These are phyloP conservation scores for Leishmania braziliensis DNA, from an alignment of 208 protist genomes.

Conservation along the genomic window DNA sequence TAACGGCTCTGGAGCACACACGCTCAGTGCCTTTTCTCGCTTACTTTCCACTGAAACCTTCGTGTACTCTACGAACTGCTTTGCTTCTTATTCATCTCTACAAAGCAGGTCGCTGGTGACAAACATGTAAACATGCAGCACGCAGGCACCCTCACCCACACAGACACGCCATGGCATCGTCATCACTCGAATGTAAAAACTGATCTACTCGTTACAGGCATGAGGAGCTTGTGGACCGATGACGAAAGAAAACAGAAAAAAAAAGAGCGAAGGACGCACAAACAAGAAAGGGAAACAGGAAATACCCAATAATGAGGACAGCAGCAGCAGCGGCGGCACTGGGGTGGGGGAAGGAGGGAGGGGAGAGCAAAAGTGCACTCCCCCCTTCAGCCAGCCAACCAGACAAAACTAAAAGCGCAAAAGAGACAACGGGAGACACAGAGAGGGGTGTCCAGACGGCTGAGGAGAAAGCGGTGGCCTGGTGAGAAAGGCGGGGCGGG, in stretches of 20 bases:
- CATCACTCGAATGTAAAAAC: not conserved
- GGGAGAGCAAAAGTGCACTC: not conserved
- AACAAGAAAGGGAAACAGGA: not conserved
- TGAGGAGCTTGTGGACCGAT: not conserved
- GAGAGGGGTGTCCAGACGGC: not conserved
- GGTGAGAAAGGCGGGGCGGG: not conserved
- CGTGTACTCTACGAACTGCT: not conserved
- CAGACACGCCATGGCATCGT: not conserved
- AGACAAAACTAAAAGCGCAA: not conserved
- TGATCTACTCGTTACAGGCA: not conserved
- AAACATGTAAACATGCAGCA: not conserved
- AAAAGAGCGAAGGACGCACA: conserved; percentile 1
- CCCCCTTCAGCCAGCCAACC: too few relatives aligned
- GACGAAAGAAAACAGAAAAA: conserved; percentile 3
- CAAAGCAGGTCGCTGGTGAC: not conserved
- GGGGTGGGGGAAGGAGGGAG: not conserved
- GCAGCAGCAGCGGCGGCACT: not conserved
- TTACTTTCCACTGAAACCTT: not conserved
- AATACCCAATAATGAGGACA: not conserved
- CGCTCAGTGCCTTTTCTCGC: not conserved
- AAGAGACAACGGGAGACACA: not conserved
- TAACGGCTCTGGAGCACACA: not conserved
- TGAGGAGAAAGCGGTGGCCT: not conserved
- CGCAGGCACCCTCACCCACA: not conserved
- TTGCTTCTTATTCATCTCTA: not conserved